Evolutionary conservation across 495 filamentous ascomycete species (phyloP).

Genomic region (Tirmania nivea): DNA sequence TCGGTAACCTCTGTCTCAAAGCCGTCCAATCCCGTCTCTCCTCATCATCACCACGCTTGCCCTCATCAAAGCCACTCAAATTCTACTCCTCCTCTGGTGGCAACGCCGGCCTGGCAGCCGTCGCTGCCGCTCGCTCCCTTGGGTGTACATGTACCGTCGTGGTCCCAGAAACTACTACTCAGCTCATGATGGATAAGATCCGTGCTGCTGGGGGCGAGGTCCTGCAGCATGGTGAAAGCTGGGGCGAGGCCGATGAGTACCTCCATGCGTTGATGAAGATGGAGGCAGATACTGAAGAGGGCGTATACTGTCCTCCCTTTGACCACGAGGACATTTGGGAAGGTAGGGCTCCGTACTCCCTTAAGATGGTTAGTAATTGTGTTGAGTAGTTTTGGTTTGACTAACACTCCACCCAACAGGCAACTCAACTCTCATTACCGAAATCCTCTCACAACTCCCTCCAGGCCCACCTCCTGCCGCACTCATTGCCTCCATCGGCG

Average conservation of each 20-base stretch:
- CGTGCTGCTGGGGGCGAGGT: conserved; percentile 40
- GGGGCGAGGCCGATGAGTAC: conserved; percentile 56
- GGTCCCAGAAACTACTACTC: conserved; percentile 44
- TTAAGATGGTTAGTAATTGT: no score
- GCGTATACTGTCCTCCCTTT: conserved; percentile 82
- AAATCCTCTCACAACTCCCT: conserved; percentile 40
- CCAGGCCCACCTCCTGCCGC: conserved; percentile 29
- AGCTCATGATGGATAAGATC: conserved; percentile 55
- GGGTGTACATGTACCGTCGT: conserved; percentile 60
- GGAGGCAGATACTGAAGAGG: conserved; percentile 22
- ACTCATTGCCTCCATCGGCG: conserved; percentile 68
- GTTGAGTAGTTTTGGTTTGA: no score
- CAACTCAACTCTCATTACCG: conserved; percentile 47
- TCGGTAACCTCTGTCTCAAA: conserved; percentile 56
- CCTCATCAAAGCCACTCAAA: conserved; percentile 17
- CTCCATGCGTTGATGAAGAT: conserved; percentile 39
- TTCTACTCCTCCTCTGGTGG: conserved; percentile 81
- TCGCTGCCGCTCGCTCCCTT: conserved; percentile 50
- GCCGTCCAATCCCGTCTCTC: conserved; percentile 23
- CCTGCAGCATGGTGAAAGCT: conserved; percentile 46
- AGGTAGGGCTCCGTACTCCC: conserved; percentile 23
- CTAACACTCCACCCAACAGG: no score
- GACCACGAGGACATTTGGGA: conserved; percentile 72
- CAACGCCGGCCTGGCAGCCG: conserved; percentile 82
- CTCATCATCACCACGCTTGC: conserved; percentile 23